phyloP scores from a whole-genome alignment of 768 basidiomycete genomes.

The Lactarius hatsudake region DNA sequence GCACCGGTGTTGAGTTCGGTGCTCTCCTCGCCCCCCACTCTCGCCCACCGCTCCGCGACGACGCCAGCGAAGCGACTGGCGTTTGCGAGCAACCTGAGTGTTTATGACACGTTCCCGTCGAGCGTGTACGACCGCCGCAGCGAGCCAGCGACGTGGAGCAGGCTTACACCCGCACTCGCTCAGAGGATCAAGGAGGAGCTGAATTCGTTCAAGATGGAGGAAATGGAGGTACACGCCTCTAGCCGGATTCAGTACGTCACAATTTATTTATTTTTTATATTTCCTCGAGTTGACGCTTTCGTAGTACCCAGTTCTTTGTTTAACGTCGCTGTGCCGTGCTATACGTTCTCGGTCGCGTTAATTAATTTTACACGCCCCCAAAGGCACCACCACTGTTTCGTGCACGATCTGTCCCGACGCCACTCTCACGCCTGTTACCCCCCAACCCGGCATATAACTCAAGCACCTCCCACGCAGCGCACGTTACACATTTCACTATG shows the following conservation, averaged over 20 bases:
- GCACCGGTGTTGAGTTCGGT: constrained; percentile 79
- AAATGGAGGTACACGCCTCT: constrained; percentile 97
- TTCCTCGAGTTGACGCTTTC: constrained; percentile 12
- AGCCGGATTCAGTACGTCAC: constrained; percentile 82
- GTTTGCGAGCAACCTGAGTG: constrained; percentile 89
- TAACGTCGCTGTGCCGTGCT: constrained; percentile 40
- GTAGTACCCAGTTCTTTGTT: constrained; percentile 86
- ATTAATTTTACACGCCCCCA: neutral
- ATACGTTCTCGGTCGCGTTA: constrained; percentile 29
- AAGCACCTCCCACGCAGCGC: constrained; percentile 13
- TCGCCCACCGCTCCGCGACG: constrained; percentile 73
- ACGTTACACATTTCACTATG: constrained; percentile 22
- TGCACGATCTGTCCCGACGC: constrained; percentile 25
- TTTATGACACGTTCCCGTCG: constrained; percentile 95
- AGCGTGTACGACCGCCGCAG: constrained; percentile 91
- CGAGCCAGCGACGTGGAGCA: constrained; percentile 96
- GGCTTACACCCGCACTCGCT: constrained; percentile 89
- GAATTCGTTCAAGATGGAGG: constrained; percentile 99
- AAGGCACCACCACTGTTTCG: constrained; percentile 14
- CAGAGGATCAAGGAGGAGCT: constrained; percentile 98
- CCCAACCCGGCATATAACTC: constrained; percentile 13
- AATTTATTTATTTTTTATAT: constrained; percentile 10
- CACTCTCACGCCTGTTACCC: constrained; percentile 23
- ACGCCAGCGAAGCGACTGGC: constrained; percentile 68
- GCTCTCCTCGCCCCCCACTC: constrained; percentile 45